These are phyloP conservation scores for Neospora caninum DNA, from an alignment of 169 alveolate species.

Conservation along the genomic window DNA sequence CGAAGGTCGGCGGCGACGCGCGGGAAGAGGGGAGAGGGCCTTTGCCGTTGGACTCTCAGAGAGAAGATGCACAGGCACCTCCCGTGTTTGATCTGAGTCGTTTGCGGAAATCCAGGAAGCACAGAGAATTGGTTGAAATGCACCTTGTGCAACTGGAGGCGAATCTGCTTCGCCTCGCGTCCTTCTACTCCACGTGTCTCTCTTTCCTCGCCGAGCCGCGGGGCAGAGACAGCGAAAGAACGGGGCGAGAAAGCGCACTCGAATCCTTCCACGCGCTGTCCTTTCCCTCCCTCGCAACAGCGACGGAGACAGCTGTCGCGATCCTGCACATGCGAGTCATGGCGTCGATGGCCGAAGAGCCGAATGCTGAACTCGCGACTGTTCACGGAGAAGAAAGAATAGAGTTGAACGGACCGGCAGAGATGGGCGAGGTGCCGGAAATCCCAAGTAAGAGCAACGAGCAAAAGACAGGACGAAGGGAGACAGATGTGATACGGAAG, in stretches of 20 bases:
- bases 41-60: neutral
- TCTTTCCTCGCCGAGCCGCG: neutral
- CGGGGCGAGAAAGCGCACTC: neutral
- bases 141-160: neutral
- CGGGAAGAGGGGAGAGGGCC: neutral
- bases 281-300: neutral
- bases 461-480: neutral
- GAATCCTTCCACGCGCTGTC: neutral
- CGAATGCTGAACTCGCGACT: neutral
- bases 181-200: neutral
- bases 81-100: neutral
- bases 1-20: neutral
- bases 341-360: neutral
- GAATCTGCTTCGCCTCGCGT: neutral
- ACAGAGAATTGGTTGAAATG: no score
- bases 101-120: neutral
- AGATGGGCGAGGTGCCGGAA: neutral
- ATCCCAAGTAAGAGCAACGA: neutral
- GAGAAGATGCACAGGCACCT: neutral
- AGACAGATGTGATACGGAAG: neutral
- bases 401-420: neutral
- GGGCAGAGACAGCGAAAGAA: neutral
- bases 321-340: conserved; percentile 9
- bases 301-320: neutral
- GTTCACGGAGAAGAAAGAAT: neutral